These are phyloP conservation scores for Claviceps monticola DNA, from an alignment of 2,329 filamentous ascomycete species.

Conservation along the genomic window DNA sequence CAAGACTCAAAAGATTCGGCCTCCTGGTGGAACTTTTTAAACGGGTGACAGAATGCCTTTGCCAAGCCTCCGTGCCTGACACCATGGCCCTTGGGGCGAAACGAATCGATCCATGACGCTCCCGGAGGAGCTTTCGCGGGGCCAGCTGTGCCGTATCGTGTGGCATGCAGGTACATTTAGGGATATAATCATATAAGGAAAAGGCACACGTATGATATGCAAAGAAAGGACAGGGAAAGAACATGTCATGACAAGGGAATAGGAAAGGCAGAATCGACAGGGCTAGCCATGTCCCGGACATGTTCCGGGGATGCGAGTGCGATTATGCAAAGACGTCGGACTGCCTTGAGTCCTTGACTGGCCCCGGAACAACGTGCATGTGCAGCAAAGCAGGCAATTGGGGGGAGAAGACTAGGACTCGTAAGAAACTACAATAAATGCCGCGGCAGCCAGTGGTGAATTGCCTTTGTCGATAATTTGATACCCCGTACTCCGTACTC, in stretches of 20 bases:
- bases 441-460: too few relatives aligned
- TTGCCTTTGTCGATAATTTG: too few relatives aligned
- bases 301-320: slow-evolving; percentile 1
- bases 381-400: too few relatives aligned
- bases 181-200: too few relatives aligned
- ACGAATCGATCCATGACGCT: not conserved
- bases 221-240: not conserved
- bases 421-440: too few relatives aligned
- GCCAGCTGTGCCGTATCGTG: not conserved
- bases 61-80: not conserved
- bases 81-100: not conserved
- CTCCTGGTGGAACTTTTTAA: too few relatives aligned
- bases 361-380: not conserved
- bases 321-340: slow-evolving; percentile 1
- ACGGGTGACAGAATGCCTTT: not conserved
- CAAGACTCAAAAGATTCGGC: too few relatives aligned
- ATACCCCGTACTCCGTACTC: too few relatives aligned
- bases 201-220: too few relatives aligned
- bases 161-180: too few relatives aligned
- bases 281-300: not conserved
- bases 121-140: not conserved
- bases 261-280: not conserved
- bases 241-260: not conserved
- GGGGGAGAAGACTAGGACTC: too few relatives aligned
- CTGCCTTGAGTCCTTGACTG: not conserved